phyloP scores from a whole-genome alignment of 2,329 filamentous ascomycete genomes.

The Grosmannia serpens region DNA sequence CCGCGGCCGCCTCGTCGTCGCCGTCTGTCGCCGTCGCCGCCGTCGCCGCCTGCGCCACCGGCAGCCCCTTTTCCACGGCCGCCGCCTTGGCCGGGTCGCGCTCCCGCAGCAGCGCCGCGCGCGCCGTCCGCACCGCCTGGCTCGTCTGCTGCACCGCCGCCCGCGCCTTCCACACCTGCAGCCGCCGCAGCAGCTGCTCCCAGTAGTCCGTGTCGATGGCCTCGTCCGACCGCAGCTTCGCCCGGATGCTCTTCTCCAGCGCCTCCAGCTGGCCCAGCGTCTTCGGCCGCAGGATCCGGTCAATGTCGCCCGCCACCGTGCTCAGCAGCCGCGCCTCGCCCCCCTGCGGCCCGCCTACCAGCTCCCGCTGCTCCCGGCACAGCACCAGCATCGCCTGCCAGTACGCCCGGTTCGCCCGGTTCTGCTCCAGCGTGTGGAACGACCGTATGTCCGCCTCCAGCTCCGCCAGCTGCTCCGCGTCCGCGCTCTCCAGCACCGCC shows the following conservation, averaged over 20 bases:
- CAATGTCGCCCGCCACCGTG: constrained; percentile 78
- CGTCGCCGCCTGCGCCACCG: neutral
- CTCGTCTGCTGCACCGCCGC: constrained; percentile 71
- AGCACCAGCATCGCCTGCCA: constrained; percentile 87
- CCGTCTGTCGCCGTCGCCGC: neutral
- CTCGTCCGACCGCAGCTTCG: constrained; percentile 78
- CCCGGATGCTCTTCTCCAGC: constrained; percentile 75
- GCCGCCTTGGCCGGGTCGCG: constrained; percentile 58
- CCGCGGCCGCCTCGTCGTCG: neutral
- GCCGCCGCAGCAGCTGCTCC: constrained; percentile 78
- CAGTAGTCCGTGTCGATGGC: constrained; percentile 95
- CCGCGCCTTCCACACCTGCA: constrained; percentile 85
- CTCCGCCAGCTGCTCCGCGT: constrained; percentile 53
- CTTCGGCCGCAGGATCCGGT: constrained; percentile 77
- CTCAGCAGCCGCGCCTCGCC: constrained; percentile 60
- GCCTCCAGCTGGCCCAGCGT: constrained; percentile 74
- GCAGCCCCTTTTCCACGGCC: constrained; percentile 17
- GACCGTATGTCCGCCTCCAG: constrained; percentile 70
- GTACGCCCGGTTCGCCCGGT: constrained; percentile 68
- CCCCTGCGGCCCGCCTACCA: neutral
- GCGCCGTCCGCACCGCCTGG: constrained; percentile 59
- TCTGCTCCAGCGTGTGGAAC: constrained; percentile 74
- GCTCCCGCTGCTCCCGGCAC: constrained; percentile 55
- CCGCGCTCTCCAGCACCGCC: constrained; percentile 63
- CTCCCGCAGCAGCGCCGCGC: constrained; percentile 53